Percentiles rank a stretch among this genome's conserved stretches.
These are phyloP conservation scores for Acer yangbiense DNA, from an alignment of 345 rosid species.

Conservation along the genomic window DNA sequence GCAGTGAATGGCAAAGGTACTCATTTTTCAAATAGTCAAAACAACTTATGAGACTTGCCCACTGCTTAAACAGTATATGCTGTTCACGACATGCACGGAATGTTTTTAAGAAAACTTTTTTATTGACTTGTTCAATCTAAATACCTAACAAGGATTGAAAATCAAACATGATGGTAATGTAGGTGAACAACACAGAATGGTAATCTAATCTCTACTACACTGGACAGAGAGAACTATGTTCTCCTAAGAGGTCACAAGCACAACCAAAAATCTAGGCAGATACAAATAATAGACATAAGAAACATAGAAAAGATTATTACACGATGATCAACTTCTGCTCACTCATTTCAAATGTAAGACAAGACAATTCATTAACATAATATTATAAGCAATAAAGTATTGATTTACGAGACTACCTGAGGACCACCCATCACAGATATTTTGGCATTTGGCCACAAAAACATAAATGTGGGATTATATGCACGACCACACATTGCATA, in stretches of 20 bases:
- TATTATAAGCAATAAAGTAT: not conserved
- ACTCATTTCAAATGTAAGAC: not conserved
- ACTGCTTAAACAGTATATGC: not conserved
- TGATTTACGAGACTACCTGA: constrained; percentile 53
- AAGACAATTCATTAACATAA: not conserved
- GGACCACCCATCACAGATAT: constrained; percentile 97
- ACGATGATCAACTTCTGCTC: not conserved
- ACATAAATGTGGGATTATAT: constrained; percentile 82
- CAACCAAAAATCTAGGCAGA: constrained; percentile 1
- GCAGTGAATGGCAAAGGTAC: not conserved
- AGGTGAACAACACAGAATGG: not conserved
- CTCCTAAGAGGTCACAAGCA: not conserved
- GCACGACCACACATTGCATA: constrained; percentile 99
- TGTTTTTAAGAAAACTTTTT: not conserved
- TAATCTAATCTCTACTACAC: not conserved
- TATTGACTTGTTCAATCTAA: not conserved
- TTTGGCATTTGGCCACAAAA: constrained; percentile 95
- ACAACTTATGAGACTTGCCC: not conserved
- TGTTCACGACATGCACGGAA: not conserved
- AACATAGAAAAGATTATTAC: not conserved
- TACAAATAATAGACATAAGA: not conserved
- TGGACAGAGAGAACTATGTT: not conserved
- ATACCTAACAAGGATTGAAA: not conserved
- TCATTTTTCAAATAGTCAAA: not conserved
- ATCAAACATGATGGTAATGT: not conserved